Base-by-base conservation (phyloP, 305 asterid genomes). In the Fraxinus xanthoxyloides region DNA sequence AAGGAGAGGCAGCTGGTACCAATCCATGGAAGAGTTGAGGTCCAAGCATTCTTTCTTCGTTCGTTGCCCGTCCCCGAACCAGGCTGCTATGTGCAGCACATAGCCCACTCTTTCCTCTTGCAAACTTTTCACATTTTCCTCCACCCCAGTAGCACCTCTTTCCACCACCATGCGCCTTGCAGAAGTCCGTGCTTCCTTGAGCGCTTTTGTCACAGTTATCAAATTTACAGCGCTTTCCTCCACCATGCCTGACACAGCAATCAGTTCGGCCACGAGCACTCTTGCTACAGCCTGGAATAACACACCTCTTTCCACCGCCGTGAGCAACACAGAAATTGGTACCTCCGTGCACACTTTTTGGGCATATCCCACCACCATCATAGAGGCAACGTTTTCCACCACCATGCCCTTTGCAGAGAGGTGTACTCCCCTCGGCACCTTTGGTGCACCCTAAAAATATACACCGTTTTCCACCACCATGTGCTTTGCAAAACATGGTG, bases 261-360 rank as follows among this genome's bases (percentile, higher is more conserved):
- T 83, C 81, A 2, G 86, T 83, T 56, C 81, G 81, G 24, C 86
- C 86, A 76, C 86, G 69, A 34, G 86, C 86, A 32, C 86, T 83
- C 81, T 67, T 83, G 15, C 82, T 79, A 72, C 86, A 83, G 15
- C 56, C 83, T 13, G 81, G 7, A 4, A 79, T 3, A 3, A 59
- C 83, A 79, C 86, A 83, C 78, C 86, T 75, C 81, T 83, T 83
- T n/a, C 92, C 90, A 8, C 92, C 92, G 12, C 92, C 92, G 90
- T 82, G 83, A 48, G 59, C 21, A 48, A 48, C 59, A 48, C 59
- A 48, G 21, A 48, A 48, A 15, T 48, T 48, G 21, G 21, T 48
- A 48, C 59, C 92, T 87, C 21, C 92, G 88, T 7, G 90, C 85
- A 79, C 91, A 89, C 17, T 90, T 43, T 43, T 40, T 40, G 48